Percentiles rank a stretch among this genome's conserved stretches.
Conservation (phyloP, 305 asterid genomes). For the Fraxinus velutina region DNA sequence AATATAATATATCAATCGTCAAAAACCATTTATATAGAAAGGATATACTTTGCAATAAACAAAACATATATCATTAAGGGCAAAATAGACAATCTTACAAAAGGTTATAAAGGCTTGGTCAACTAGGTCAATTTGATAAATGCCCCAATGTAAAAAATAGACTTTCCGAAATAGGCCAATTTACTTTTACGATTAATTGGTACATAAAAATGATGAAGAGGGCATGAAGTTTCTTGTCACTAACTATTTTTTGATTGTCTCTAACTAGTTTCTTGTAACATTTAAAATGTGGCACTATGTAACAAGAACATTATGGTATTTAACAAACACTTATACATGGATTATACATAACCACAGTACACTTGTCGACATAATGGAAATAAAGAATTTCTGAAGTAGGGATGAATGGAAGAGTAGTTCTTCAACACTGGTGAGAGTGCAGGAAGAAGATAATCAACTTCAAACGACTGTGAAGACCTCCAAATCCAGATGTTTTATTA, state of each 20-base stretch:
- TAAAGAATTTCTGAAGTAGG: too few species aligned
- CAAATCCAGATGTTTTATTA: neutral
- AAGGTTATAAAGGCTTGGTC: too few species aligned
- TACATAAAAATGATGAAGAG: neutral
- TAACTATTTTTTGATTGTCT: too few species aligned
- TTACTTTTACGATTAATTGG: neutral
- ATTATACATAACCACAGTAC: neutral
- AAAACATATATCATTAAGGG: too few species aligned
- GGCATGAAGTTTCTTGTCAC: neutral
- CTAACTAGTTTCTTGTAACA: neutral
- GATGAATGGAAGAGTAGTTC: neutral
- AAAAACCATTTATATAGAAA: too few species aligned
- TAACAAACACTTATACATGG: neutral
- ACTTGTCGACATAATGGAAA: neutral
- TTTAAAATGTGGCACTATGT: neutral
- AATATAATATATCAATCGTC: too few species aligned
- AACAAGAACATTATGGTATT: neutral
- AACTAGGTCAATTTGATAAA: too few species aligned
- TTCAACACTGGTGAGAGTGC: neutral
- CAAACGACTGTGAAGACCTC: neutral
- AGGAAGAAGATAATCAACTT: neutral
- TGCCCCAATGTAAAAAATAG: neutral
- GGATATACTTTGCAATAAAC: too few species aligned
- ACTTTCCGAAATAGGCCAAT: neutral
- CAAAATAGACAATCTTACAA: too few species aligned